Conservation (phyloP, 2,329 filamentous ascomycete species). For the Cladophialophora yegresii region DNA sequence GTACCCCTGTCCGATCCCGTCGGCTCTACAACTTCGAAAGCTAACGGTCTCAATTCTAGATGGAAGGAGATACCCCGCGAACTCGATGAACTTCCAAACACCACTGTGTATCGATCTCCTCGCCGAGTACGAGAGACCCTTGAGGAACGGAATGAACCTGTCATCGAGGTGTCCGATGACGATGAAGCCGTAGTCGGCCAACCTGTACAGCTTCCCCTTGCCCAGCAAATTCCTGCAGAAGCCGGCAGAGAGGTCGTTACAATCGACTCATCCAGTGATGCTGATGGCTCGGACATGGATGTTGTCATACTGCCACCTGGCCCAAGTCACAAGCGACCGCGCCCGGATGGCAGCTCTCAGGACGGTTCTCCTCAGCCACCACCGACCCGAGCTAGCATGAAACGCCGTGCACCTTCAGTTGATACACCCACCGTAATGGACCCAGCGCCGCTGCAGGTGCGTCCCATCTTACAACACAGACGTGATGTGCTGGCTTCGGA, state of each 20-base stretch:
- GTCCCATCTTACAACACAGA: neutral
- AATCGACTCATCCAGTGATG: constrained; percentile 7
- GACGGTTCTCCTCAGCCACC: neutral
- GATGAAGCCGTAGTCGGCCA: constrained; percentile 7
- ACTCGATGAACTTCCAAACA: neutral
- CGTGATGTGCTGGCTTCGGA: neutral
- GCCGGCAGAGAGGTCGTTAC: neutral
- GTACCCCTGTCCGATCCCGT: neutral
- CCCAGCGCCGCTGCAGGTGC: neutral
- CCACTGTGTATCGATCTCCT: constrained; percentile 9
- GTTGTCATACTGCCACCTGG: neutral
- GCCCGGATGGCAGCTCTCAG: neutral
- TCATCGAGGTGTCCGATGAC: constrained; percentile 21
- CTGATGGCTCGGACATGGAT: constrained; percentile 7
- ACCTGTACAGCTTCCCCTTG: neutral
- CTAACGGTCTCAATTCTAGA: neutral
- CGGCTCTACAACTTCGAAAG: neutral
- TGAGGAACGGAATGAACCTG: neutral
- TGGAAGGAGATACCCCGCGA: neutral
- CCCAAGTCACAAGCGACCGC: constrained; percentile 8
- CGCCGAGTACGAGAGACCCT: neutral
- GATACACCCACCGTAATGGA: neutral
- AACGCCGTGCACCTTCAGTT: constrained; percentile 1
- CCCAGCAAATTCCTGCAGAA: neutral
- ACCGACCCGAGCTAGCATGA: neutral